Evolutionary conservation across 75 land plant species (phyloP).

Genomic region (Sequoiadendron giganteum): DNA sequence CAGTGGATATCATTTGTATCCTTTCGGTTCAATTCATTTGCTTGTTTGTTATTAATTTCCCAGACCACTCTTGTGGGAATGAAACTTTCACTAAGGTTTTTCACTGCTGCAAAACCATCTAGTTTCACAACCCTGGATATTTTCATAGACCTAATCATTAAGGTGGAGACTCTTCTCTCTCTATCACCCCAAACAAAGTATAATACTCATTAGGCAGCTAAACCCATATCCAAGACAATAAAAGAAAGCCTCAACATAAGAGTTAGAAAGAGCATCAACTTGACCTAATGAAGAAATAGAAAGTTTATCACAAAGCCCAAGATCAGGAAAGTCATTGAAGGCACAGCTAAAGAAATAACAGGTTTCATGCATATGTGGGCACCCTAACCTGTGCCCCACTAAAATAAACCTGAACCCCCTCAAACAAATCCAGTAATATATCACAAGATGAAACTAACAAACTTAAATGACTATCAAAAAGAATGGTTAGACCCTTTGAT

Average conservation of each 20-base stretch:
- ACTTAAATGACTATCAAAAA: no score
- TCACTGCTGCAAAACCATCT: no score
- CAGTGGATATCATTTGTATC: neutral
- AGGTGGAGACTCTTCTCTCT: no score
- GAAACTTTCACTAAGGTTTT: no score
- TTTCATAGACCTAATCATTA: no score
- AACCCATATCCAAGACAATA: no score
- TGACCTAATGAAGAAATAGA: neutral
- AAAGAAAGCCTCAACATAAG: neutral
- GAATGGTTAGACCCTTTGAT: neutral
- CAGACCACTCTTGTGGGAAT: neutral
- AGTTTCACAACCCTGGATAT: no score
- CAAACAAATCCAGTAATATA: neutral
- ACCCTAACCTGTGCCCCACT: neutral
- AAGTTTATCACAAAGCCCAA: neutral
- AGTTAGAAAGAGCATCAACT: neutral
- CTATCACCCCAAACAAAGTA: no score
- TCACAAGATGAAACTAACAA: no score
- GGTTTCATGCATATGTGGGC: neutral
- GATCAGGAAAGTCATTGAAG: neutral
- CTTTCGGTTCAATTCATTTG: neutral
- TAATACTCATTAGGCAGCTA: no score
- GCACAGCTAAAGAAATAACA: neutral
- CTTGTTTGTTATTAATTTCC: no score
- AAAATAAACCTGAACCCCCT: neutral